These are phyloP conservation scores for Phialophora verrucosa DNA, from an alignment of 2,329 filamentous ascomycete genomes.

Conservation along the genomic window DNA sequence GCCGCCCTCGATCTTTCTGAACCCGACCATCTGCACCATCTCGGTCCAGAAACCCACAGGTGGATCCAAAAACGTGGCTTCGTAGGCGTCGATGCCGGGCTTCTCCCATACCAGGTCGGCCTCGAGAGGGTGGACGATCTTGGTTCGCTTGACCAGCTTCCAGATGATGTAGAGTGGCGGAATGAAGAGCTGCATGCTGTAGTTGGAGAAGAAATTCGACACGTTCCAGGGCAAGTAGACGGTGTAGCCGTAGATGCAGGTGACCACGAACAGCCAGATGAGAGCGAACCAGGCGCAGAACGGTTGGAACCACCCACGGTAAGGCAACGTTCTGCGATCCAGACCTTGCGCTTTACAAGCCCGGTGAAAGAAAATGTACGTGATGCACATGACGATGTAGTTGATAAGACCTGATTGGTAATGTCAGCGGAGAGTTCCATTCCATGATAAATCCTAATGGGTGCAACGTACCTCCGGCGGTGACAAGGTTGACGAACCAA, in stretches of 20 bases:
- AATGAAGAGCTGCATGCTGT: conserved; percentile 32
- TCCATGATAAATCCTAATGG: background rate
- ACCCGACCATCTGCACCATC: conserved; percentile 36
- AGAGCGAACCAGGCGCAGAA: conserved; percentile 53
- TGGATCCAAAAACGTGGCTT: conserved; percentile 57
- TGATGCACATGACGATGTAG: conserved; percentile 65
- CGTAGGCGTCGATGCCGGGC: conserved; percentile 65
- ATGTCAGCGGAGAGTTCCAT: background rate
- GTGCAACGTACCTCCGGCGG: conserved; percentile 20
- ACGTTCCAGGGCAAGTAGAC: conserved; percentile 74
- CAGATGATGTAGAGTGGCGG: conserved; percentile 29
- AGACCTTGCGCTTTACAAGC: conserved; percentile 59
- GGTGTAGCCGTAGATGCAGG: conserved; percentile 72
- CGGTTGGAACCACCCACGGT: conserved; percentile 64
- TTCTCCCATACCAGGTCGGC: conserved; percentile 66
- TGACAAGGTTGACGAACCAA: conserved; percentile 60
- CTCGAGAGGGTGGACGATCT: conserved; percentile 14
- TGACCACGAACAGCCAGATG: conserved; percentile 67
- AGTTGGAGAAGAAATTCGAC: conserved; percentile 67
- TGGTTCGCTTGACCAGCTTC: conserved; percentile 42
- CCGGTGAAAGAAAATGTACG: conserved; percentile 65
- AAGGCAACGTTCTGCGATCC: conserved; percentile 61
- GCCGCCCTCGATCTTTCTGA: conserved; percentile 23
- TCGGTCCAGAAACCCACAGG: conserved; percentile 47
- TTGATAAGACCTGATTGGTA: conserved; percentile 53